These are phyloP conservation scores for Styphnolobium japonicum DNA, from an alignment of 306 rosid genomes.

Conservation along the genomic window DNA sequence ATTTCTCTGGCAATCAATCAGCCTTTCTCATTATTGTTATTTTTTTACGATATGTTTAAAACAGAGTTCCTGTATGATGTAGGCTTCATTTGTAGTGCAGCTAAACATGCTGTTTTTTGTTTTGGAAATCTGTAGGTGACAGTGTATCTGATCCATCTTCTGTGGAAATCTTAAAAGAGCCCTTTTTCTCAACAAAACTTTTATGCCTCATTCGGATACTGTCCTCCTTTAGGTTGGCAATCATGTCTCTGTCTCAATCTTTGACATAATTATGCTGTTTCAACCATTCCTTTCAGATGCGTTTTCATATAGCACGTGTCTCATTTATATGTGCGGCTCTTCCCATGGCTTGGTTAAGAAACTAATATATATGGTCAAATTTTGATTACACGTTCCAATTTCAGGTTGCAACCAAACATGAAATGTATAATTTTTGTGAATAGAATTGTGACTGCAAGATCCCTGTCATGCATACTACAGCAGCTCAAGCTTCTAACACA, in stretches of 20 bases:
- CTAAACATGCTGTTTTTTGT: conserved; percentile 18
- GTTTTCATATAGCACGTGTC: neutral
- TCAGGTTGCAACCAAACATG: conserved; percentile 68
- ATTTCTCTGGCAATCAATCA: conserved; percentile 4
- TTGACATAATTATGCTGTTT: conserved; percentile 19
- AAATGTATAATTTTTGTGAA: conserved; percentile 93
- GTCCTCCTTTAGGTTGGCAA: conserved; percentile 71
- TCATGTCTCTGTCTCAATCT: conserved; percentile 5
- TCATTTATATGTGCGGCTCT: neutral
- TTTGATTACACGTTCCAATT: conserved; percentile 24
- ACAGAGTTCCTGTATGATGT: conserved; percentile 14
- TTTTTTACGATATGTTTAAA: conserved; percentile 1
- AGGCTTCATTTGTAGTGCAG: conserved; percentile 9
- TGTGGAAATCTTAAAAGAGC: conserved; percentile 62
- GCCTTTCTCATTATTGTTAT: neutral
- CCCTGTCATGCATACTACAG: conserved; percentile 70
- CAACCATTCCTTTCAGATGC: conserved; percentile 19
- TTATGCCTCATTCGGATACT: conserved; percentile 74
- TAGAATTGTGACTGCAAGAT: conserved; percentile 83
- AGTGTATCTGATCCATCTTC: conserved; percentile 45
- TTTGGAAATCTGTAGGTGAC: conserved; percentile 43
- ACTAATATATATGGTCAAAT: conserved; percentile 1
- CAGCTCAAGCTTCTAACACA: conserved; percentile 54
- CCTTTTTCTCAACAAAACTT: conserved; percentile 78
- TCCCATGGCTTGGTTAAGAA: conserved; percentile 13